These are phyloP conservation scores for Trichoderma lentiforme DNA, from an alignment of 2,329 filamentous ascomycete genomes.

Conservation along the genomic window DNA sequence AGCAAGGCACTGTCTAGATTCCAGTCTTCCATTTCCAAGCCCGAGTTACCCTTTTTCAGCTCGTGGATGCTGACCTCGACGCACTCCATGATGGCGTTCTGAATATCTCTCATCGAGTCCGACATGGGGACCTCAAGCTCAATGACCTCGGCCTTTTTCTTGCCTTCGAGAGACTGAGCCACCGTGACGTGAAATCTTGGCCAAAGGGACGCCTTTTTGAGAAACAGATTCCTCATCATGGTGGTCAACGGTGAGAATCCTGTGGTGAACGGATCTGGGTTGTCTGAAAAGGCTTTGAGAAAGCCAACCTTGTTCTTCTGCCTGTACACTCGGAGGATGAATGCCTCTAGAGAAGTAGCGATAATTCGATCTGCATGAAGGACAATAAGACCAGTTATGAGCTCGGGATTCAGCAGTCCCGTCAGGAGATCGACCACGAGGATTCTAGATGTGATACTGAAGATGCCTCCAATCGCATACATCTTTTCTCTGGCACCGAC, in stretches of 20 bases:
- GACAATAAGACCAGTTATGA: conserved; percentile 80
- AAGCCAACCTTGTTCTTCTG: conserved; percentile 94
- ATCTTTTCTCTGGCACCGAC: conserved; percentile 86
- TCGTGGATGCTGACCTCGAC: conserved; percentile 93
- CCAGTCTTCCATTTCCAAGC: conserved; percentile 95
- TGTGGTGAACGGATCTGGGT: conserved; percentile 82
- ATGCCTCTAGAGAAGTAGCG: conserved; percentile 87
- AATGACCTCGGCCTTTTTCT: conserved; percentile 92
- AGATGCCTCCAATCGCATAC: conserved; percentile 84
- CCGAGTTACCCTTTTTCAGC: conserved; percentile 84
- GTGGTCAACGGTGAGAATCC: conserved; percentile 85
- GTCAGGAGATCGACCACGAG: conserved; percentile 90
- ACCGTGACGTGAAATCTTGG: conserved; percentile 91
- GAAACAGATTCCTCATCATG: conserved; percentile 86
- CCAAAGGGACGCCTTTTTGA: conserved; percentile 85
- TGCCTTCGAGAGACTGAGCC: conserved; percentile 83
- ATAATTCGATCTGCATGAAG: conserved; percentile 85
- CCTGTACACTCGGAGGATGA: conserved; percentile 88
- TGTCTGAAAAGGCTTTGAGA: conserved; percentile 93
- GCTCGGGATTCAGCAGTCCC: conserved; percentile 74
- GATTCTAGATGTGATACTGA: conserved; percentile 94
- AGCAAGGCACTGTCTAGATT: conserved; percentile 90
- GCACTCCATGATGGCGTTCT: conserved; percentile 92
- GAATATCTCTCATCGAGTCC: conserved; percentile 86
- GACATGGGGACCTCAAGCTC: conserved; percentile 97